These are phyloP conservation scores for Lagerstroemia speciosa DNA, from an alignment of 345 rosid genomes.

Conservation along the genomic window DNA sequence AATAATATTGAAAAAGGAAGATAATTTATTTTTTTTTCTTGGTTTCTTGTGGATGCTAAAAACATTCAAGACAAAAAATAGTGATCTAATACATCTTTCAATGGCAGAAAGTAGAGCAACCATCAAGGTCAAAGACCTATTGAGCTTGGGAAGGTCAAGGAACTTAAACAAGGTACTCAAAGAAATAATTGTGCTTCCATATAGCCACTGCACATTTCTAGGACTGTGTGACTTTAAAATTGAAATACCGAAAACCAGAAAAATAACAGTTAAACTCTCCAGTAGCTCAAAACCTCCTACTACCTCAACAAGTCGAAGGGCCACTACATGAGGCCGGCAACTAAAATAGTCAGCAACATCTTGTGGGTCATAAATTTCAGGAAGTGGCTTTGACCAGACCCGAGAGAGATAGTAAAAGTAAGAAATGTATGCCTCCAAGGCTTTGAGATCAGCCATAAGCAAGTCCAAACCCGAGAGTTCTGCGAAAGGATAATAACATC, in stretches of 20 bases:
- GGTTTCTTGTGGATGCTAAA: neutral
- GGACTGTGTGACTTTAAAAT: neutral
- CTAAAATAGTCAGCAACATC: slow-evolving; percentile 69
- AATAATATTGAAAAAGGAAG: neutral
- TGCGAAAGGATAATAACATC: slow-evolving; percentile 22
- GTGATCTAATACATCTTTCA: neutral
- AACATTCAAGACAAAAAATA: neutral
- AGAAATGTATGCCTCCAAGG: slow-evolving; percentile 65
- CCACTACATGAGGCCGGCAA: slow-evolving; percentile 84
- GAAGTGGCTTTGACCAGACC: slow-evolving; percentile 87
- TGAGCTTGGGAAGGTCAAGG: neutral
- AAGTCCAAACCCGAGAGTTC: slow-evolving; percentile 76
- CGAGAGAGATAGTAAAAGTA: slow-evolving; percentile 55
- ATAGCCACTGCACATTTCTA: neutral
- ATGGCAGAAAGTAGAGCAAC: neutral
- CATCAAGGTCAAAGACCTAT: neutral
- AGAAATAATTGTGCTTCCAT: neutral
- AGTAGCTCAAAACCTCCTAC: neutral
- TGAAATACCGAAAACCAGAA: neutral
- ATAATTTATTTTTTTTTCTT: neutral
- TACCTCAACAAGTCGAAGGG: slow-evolving; percentile 87
- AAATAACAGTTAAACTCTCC: neutral
- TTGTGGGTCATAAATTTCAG: slow-evolving; percentile 70
- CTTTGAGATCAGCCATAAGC: slow-evolving; percentile 85
- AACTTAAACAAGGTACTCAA: neutral